Evolutionary conservation across 257 asterid species (phyloP), one percentile per base, ranked within the genome.

Genomic region (Cruciata laevipes): DNA sequence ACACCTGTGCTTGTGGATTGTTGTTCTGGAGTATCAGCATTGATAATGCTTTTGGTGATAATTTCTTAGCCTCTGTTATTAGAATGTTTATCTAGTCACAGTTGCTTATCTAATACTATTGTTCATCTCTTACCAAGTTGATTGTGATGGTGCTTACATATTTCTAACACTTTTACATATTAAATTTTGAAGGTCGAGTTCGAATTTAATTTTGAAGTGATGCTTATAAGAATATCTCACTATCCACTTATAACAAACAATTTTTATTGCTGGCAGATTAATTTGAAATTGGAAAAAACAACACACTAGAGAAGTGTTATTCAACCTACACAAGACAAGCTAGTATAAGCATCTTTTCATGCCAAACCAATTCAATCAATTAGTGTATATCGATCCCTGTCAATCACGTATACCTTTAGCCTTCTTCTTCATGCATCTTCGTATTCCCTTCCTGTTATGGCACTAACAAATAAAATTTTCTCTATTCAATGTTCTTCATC

Each of bases 301-400:
- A 13, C 16, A 49, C 30, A 3, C 10, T 2, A 6, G 25, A 20
- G 11, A 7, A 53, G 6, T n/a, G 20, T 25, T 18, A 17, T 53
- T 53, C 9, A 16, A 53, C 25, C 20, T n/a, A n/a, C n/a, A 7
- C 25, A n/a, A 18, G 59, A n/a, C 59, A 20, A 20, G n/a, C 60
- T 53, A 53, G 61, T 56, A 23, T 33, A 53, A 80, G 83, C 82
- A 77, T 72, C 81, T 67, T 65, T 69, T 27, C 78, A 71, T 76
- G 82, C 82, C 83, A 58, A 75, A 72, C 58, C 49, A 27, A 52
- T 66, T 25, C 18, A 25, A 58, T 58, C n/a, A 24, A 58, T 58
- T 14, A 58, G 35, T 37, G 12, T 37, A 37, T 74, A 77, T 69
- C 74, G 64, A 68, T 58, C 47, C 57, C 51, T 12, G 51, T 11